phyloP scores from a whole-genome alignment of 805 yeast genomes.

The Wickerhamomyces ciferrii region DNA sequence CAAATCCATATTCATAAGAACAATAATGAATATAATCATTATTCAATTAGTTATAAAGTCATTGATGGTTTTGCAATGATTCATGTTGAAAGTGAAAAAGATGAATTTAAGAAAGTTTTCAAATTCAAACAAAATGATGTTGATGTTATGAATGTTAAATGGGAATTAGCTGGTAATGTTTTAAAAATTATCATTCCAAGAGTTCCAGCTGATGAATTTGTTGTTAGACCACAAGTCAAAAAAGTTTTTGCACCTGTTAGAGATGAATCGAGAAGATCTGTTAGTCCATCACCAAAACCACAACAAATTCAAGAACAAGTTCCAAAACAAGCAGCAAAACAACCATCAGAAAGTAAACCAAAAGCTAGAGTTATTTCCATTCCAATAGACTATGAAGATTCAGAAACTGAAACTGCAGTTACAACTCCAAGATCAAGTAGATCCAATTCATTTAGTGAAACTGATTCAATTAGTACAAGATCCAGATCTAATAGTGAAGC shows the following conservation, averaged over 20 bases:
- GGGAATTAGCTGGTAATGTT: constrained; percentile 7
- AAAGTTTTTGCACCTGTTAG: background rate
- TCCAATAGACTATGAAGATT: constrained; percentile 4
- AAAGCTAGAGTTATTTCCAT: constrained; percentile 8
- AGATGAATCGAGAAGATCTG: background rate
- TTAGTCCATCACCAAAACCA: background rate
- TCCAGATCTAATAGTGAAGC: constrained; percentile 1
- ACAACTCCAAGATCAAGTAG: background rate
- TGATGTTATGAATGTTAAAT: constrained; percentile 9
- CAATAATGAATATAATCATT: constrained; percentile 11
- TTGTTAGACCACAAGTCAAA: background rate
- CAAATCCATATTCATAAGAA: constrained; percentile 13
- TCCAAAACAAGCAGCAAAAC: background rate
- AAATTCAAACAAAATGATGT: constrained; percentile 9
- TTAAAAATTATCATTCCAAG: constrained; percentile 15
- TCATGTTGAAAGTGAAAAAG: constrained; percentile 9
- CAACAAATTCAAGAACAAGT: background rate
- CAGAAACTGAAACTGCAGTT: background rate
- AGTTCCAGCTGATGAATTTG: background rate
- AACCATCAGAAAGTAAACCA: background rate
- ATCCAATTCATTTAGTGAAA: background rate
- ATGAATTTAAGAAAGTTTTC: constrained; percentile 11
- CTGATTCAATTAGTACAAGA: background rate
- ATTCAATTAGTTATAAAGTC: constrained; percentile 11
- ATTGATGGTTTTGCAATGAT: constrained; percentile 5